Evolutionary conservation across 441 rosid species (phyloP).

Genomic region (Sinapis alba): DNA sequence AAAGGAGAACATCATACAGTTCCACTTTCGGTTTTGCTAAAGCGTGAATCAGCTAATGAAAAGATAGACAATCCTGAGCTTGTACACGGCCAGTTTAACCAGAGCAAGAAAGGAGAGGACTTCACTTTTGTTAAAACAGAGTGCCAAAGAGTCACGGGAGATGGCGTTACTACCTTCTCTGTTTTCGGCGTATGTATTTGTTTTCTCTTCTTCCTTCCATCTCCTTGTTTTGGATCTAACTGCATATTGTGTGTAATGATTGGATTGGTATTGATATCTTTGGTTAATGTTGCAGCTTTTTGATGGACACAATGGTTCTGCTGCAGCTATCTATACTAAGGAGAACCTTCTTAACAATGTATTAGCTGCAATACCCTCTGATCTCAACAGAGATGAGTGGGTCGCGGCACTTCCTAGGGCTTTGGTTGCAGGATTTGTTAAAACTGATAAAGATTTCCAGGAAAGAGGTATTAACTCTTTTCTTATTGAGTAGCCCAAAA

Average conservation of each 20-base stretch:
- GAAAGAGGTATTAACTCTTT: slow-evolving; percentile 51
- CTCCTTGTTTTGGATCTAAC: neutral
- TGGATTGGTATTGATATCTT: neutral
- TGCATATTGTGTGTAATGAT: neutral
- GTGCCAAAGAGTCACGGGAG: slow-evolving; percentile 80
- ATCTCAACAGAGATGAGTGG: slow-evolving; percentile 94
- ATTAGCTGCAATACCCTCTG: slow-evolving; percentile 79
- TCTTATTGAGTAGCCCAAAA: neutral
- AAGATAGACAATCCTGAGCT: slow-evolving; percentile 82
- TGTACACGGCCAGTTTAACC: slow-evolving; percentile 73
- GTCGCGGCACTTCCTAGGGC: slow-evolving; percentile 93
- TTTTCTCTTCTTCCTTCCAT: neutral
- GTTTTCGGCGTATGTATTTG: slow-evolving; percentile 71
- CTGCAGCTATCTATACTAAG: slow-evolving; percentile 93
- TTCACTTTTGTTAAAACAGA: slow-evolving; percentile 77
- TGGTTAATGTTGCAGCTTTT: slow-evolving; percentile 65
- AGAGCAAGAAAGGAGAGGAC: slow-evolving; percentile 99
- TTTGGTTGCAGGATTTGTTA: slow-evolving; percentile 96
- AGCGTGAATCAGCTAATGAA: slow-evolving; percentile 87
- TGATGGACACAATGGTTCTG: slow-evolving; percentile 99
- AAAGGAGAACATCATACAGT: slow-evolving; percentile 81
- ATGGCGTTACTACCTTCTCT: slow-evolving; percentile 77
- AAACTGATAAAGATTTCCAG: slow-evolving; percentile 98
- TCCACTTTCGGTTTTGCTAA: slow-evolving; percentile 81
- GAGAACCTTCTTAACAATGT: slow-evolving; percentile 89